Conservation (phyloP, 768 basidiomycete species). For the Suillus cothurnatus region DNA sequence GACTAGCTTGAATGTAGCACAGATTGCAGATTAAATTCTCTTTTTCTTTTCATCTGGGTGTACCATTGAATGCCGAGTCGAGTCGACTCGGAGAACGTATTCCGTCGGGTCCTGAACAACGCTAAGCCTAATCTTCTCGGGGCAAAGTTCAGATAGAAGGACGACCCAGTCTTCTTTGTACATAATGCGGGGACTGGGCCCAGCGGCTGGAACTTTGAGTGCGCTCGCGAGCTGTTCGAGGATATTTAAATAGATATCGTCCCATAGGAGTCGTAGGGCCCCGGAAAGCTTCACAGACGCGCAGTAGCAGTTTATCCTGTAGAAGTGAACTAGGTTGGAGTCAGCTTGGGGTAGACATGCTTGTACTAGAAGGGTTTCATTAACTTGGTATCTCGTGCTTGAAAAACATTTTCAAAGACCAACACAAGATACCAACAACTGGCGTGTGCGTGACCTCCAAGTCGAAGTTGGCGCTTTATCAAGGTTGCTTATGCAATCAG, state of each 20-base stretch:
- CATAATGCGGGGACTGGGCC: neutral
- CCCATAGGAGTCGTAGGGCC: neutral
- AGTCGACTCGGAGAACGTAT: neutral
- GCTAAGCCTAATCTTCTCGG: neutral
- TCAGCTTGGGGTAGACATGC: neutral
- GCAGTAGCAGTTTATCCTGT: neutral
- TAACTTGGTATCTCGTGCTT: neutral
- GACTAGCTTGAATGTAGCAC: neutral
- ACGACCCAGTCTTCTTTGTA: neutral
- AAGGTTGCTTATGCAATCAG: conserved; percentile 3
- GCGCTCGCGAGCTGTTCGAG: neutral
- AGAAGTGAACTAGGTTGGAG: neutral
- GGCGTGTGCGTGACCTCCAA: neutral
- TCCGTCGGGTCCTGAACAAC: neutral
- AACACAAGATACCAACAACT: neutral
- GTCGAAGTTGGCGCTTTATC: too few relatives aligned
- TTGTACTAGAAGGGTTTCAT: neutral
- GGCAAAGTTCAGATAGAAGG: neutral
- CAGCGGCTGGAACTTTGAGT: neutral
- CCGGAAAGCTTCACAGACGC: neutral
- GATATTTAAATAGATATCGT: neutral
- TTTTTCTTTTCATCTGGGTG: neutral
- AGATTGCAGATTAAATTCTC: neutral
- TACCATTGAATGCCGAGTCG: neutral
- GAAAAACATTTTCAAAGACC: neutral